These are phyloP conservation scores for Allium sativum DNA, from an alignment of 106 monocot species.

Conservation along the genomic window DNA sequence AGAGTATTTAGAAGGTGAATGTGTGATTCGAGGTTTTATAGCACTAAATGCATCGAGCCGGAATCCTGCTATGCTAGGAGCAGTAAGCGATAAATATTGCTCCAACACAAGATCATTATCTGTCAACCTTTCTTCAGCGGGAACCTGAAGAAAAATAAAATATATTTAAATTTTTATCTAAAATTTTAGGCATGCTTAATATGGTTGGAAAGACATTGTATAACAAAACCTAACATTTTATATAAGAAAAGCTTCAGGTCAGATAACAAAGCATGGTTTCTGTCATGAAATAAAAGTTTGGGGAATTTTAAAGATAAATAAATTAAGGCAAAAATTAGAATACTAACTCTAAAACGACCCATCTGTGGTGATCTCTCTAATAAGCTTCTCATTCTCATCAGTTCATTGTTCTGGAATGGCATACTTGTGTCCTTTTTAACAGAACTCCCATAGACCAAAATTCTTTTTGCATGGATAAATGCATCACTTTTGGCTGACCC, in stretches of 20 bases:
- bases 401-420: constrained; percentile 31
- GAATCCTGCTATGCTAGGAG: constrained; percentile 74
- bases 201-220: too few relatives aligned
- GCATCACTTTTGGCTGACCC: constrained; percentile 9
- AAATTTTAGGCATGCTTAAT: too few relatives aligned
- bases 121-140: constrained; percentile 76
- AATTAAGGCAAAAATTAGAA: background rate
- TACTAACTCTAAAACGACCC: constrained; percentile 69
- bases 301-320: too few relatives aligned
- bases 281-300: too few relatives aligned
- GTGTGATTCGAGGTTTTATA: constrained; percentile 66
- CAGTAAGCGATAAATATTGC: constrained; percentile 47
- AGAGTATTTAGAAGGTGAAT: constrained; percentile 59
- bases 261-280: too few relatives aligned
- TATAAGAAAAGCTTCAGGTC: too few relatives aligned
- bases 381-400: constrained; percentile 50
- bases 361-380: constrained; percentile 59
- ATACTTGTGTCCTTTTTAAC: constrained; percentile 22
- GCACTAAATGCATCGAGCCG: constrained; percentile 76
- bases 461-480: constrained; percentile 82
- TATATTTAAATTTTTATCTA: background rate
- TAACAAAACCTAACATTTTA: too few relatives aligned
- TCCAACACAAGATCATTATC: constrained; percentile 75
- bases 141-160: constrained; percentile 47
- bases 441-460: constrained; percentile 72